Evolutionary conservation across 2,329 filamentous ascomycete genomes (phyloP).

Genomic region (Diplodia intermedia): DNA sequence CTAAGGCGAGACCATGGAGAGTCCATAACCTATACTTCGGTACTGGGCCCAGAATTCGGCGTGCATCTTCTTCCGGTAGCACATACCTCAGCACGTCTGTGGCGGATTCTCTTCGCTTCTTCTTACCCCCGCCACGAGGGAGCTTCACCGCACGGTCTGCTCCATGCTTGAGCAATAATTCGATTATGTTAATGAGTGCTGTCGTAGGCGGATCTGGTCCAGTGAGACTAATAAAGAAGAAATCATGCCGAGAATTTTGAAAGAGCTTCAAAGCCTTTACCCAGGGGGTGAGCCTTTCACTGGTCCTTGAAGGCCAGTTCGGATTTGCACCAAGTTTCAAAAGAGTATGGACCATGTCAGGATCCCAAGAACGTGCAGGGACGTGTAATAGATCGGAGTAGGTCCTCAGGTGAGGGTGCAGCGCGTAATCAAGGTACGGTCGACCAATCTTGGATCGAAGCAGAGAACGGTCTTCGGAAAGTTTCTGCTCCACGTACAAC

Average conservation of each 20-base stretch:
- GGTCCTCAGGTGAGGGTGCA: rapidly evolving
- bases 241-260: no score
- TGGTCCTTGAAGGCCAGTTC: not conserved
- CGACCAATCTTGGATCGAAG: not conserved
- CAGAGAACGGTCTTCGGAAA: not conserved
- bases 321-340: not conserved
- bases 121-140: no score
- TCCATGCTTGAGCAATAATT: not conserved
- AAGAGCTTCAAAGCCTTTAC: no score
- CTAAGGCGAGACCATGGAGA: not conserved
- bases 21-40: not conserved
- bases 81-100: not conserved
- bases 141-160: not conserved
- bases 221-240: no score
- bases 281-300: not conserved
- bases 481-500: not conserved
- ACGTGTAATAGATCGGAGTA: no score
- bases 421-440: not conserved
- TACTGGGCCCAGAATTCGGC: not conserved
- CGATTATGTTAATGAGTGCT: not conserved
- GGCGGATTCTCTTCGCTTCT: not conserved
- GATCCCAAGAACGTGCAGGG: not conserved
- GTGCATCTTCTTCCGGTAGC: not conserved
- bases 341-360: not conserved
- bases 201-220: no score